A percentile compares a stretch with the other conserved stretches of the same genome.
These are phyloP conservation scores for Eucalyptus victrix DNA, from an alignment of 345 rosid genomes.

Conservation along the genomic window DNA sequence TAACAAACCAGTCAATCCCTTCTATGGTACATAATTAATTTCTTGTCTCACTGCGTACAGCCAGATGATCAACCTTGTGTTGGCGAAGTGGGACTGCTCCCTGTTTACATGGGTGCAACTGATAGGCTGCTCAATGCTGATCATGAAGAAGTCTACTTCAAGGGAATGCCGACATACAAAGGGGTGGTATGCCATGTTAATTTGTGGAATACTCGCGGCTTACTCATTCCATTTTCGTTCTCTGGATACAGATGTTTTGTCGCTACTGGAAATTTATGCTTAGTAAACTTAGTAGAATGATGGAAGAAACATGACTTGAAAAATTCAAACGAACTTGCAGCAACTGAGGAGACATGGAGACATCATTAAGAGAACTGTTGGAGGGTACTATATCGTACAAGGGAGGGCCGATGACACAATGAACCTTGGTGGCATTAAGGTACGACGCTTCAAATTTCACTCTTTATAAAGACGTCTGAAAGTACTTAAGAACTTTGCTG, in stretches of 20 bases:
- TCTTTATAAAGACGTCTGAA: neutral
- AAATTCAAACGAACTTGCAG: constrained; percentile 13
- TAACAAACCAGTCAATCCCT: neutral
- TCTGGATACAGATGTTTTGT: neutral
- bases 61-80: constrained; percentile 65
- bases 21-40: neutral
- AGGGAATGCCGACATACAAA: constrained; percentile 67
- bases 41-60: constrained; percentile 14
- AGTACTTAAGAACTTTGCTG: neutral
- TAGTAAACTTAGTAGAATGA: neutral
- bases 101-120: constrained; percentile 56
- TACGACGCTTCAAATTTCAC: neutral
- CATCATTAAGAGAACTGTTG: constrained; percentile 53
- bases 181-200: constrained; percentile 47
- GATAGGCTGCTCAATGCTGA: constrained; percentile 79
- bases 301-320: neutral
- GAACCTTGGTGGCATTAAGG: constrained; percentile 99
- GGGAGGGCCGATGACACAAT: constrained; percentile 97
- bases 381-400: constrained; percentile 62
- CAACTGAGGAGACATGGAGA: constrained; percentile 87
- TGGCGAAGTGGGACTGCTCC: constrained; percentile 82
- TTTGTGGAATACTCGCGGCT: too few species aligned
- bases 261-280: neutral
- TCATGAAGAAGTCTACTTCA: constrained; percentile 61
- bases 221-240: neutral